Evolutionary conservation across 441 rosid genomes (phyloP).

Genomic region (Daphne laureola): DNA sequence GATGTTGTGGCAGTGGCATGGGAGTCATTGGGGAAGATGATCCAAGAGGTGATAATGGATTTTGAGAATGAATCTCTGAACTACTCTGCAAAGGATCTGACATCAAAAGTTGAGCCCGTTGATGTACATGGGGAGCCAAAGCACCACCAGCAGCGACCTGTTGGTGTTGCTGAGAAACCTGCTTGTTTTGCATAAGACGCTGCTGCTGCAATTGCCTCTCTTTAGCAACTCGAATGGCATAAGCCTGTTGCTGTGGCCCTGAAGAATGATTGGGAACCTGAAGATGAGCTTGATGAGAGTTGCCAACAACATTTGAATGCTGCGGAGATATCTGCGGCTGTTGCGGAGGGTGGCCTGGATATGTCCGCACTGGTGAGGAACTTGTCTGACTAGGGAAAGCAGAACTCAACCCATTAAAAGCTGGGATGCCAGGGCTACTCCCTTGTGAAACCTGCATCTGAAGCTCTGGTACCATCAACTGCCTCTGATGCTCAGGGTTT

Average conservation of each 20-base stretch:
- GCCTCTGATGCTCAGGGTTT: slow-evolving; percentile 51
- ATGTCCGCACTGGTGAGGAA: slow-evolving; percentile 59
- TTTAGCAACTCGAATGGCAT: slow-evolving; percentile 56
- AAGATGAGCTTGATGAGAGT: slow-evolving; percentile 57
- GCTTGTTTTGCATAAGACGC: slow-evolving; percentile 58
- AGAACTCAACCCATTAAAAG: slow-evolving; percentile 62
- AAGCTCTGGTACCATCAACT: slow-evolving; percentile 55
- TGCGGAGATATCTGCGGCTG: slow-evolving; percentile 71
- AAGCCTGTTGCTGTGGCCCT: slow-evolving; percentile 64
- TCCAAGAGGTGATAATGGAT: slow-evolving; percentile 41
- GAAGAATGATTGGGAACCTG: slow-evolving; percentile 59
- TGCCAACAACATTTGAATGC: slow-evolving; percentile 52
- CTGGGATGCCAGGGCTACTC: slow-evolving; percentile 55
- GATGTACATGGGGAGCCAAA: slow-evolving; percentile 53
- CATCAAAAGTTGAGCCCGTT: slow-evolving; percentile 58
- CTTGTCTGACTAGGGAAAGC: slow-evolving; percentile 65
- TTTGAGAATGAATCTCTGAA: slow-evolving; percentile 63
- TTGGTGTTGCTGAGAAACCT: slow-evolving; percentile 24
- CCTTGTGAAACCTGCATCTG: slow-evolving; percentile 77
- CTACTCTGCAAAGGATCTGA: slow-evolving; percentile 62
- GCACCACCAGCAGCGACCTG: slow-evolving; percentile 59
- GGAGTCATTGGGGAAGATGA: slow-evolving; percentile 60
- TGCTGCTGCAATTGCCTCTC: slow-evolving; percentile 84
- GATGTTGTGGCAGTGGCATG: slow-evolving; percentile 50
- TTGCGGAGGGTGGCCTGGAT: slow-evolving; percentile 63